phyloP scores from a whole-genome alignment of 2,329 filamentous ascomycete species.

The Colletotrichum theobromicola region DNA sequence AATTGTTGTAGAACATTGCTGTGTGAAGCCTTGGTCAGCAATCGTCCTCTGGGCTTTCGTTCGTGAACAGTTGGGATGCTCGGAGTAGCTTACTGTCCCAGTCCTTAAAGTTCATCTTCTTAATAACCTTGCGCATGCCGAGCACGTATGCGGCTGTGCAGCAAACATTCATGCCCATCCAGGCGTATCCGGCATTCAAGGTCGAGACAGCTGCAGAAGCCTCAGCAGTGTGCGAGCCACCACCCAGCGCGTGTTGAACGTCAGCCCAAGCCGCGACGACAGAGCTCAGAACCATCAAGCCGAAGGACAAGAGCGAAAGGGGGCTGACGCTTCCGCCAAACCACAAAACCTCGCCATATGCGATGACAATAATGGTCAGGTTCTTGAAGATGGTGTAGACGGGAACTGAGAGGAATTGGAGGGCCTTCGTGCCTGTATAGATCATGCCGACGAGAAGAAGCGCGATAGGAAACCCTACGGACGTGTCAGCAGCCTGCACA shows the following conservation, averaged over 20 bases:
- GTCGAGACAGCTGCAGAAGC: slow-evolving; percentile 82
- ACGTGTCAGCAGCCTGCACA: slow-evolving; percentile 27
- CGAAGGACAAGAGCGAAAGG: slow-evolving; percentile 90
- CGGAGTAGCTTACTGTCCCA: slow-evolving; percentile 83
- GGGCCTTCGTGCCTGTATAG: slow-evolving; percentile 94
- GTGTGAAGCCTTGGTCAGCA: slow-evolving; percentile 31
- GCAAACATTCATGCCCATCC: slow-evolving; percentile 97
- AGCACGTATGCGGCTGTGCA: slow-evolving; percentile 91
- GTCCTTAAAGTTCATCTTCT: slow-evolving; percentile 99
- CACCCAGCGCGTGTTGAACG: slow-evolving; percentile 79
- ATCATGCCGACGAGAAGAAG: slow-evolving; percentile 98
- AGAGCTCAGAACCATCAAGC: slow-evolving; percentile 94
- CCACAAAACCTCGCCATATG: slow-evolving; percentile 97
- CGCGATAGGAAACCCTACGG: slow-evolving; percentile 93
- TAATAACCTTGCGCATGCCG: slow-evolving; percentile 97
- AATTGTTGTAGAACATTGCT: slow-evolving; percentile 99
- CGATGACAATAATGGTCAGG: slow-evolving; percentile 97
- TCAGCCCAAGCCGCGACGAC: slow-evolving; percentile 97
- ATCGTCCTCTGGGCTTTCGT: background rate
- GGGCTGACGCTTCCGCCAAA: slow-evolving; percentile 92
- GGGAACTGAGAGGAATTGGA: slow-evolving; percentile 95
- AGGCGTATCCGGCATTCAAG: slow-evolving; percentile 92
- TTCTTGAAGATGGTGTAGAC: slow-evolving; percentile 99
- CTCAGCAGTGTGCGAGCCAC: slow-evolving; percentile 60
- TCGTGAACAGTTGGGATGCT: background rate